Conservation (phyloP, 768 basidiomycete genomes). For the Gloeostereum incarnatum region DNA sequence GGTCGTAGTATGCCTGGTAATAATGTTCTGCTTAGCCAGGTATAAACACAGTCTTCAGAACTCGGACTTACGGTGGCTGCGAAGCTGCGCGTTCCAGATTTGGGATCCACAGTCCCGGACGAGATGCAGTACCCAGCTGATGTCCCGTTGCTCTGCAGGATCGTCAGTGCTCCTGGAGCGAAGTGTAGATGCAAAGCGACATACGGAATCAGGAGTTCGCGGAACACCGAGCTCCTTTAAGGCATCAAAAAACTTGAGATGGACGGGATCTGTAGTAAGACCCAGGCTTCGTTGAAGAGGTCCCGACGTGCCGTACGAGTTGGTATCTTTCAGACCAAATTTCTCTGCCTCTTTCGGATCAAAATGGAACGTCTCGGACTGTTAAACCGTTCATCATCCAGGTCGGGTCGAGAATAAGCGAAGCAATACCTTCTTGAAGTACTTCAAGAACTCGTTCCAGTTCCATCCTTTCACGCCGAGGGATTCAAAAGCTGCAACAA, state of each 20-base stretch:
- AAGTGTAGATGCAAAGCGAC: too few relatives aligned
- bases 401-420: background rate
- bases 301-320: slow-evolving; percentile 5
- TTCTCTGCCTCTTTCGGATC: background rate
- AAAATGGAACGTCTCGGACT: slow-evolving; percentile 1
- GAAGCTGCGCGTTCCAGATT: background rate
- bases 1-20: background rate
- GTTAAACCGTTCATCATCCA: background rate
- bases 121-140: background rate
- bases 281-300: slow-evolving; percentile 1
- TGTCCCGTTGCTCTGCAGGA: background rate
- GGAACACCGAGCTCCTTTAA: background rate
- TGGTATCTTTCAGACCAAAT: background rate
- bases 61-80: background rate
- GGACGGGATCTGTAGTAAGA: background rate
- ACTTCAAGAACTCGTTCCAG: slow-evolving; percentile 6
- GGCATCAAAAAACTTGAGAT: background rate
- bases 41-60: background rate
- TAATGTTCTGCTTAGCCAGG: background rate
- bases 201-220: too few relatives aligned
- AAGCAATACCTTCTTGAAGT: slow-evolving; percentile 9
- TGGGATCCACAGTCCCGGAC: background rate
- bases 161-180: too few relatives aligned
- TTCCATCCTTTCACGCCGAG: slow-evolving; percentile 10
- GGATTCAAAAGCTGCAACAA: slow-evolving; percentile 6